These are phyloP conservation scores for Oenanthe sinensis DNA, from an alignment of 129 eudicot species.

Conservation along the genomic window DNA sequence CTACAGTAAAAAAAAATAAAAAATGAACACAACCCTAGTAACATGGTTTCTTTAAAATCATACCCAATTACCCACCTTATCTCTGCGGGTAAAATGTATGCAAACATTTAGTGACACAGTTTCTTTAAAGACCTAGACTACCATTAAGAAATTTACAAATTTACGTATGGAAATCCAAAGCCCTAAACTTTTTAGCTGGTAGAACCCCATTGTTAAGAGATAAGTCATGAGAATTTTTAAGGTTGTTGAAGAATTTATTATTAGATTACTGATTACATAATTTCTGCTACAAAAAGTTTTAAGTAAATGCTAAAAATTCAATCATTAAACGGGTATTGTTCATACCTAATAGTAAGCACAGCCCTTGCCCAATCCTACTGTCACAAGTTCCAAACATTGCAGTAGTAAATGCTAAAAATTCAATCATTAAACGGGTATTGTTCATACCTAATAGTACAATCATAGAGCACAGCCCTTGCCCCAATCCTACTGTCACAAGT, in stretches of 20 bases:
- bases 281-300: not conserved
- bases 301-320: conserved; percentile 11
- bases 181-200: not conserved
- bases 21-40: too few species aligned
- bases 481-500: conserved; percentile 41
- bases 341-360: conserved; percentile 55
- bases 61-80: too few species aligned
- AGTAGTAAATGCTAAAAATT: conserved; percentile 5
- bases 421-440: conserved; percentile 60
- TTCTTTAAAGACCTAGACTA: not conserved
- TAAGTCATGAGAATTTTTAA: not conserved
- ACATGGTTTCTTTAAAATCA: too few species aligned
- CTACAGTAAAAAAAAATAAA: too few species aligned
- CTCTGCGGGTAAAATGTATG: not conserved
- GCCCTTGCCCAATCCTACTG: conserved; percentile 44
- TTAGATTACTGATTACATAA: conserved; percentile 6
- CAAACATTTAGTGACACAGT: not conserved
- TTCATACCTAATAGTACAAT: conserved; percentile 67
- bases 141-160: not conserved
- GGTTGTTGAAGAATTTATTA: not conserved
- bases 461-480: conserved; percentile 44
- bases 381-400: conserved; percentile 33
- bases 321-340: conserved; percentile 60
- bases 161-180: not conserved
- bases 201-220: not conserved